These are phyloP conservation scores for Aquilaria malaccensis DNA, from an alignment of 345 rosid genomes.

Conservation along the genomic window DNA sequence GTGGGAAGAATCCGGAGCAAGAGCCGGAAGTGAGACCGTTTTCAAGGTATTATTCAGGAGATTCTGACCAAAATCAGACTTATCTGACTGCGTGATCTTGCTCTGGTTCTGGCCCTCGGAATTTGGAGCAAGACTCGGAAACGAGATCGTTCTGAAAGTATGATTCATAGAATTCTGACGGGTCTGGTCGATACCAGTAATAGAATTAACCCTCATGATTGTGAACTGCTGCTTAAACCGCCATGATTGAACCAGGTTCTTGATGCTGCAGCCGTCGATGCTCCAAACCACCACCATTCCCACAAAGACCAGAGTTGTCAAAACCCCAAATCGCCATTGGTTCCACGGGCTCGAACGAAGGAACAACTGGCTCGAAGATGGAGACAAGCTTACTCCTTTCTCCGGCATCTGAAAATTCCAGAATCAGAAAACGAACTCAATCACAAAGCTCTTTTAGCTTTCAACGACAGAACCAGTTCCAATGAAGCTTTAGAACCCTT, in stretches of 20 bases:
- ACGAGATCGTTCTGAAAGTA: background rate
- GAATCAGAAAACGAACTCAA: too few species aligned
- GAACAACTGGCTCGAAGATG: conserved; percentile 18
- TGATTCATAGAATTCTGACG: background rate
- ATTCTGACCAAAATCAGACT: background rate
- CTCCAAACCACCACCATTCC: conserved; percentile 56
- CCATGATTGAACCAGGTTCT: conserved; percentile 46
- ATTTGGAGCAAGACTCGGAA: background rate
- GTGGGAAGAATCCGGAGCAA: too few species aligned
- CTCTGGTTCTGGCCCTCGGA: conserved; percentile 12
- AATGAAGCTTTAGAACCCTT: too few species aligned
- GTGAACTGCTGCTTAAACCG: conserved; percentile 29
- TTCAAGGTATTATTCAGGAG: too few species aligned
- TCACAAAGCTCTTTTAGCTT: too few species aligned
- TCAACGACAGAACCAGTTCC: too few species aligned
- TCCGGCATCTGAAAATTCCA: conserved; percentile 43
- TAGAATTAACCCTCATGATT: conserved; percentile 5
- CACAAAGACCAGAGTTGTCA: conserved; percentile 45
- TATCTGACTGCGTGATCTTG: background rate
- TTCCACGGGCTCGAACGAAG: conserved; percentile 29
- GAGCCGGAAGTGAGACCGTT: too few species aligned
- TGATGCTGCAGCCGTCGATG: conserved; percentile 50
- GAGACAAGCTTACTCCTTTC: conserved; percentile 30
- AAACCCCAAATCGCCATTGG: conserved; percentile 62
- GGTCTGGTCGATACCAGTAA: conserved; percentile 2